Base-by-base conservation (phyloP, 371 early-diverging fungal genomes). In the Mucor plumbeus region DNA sequence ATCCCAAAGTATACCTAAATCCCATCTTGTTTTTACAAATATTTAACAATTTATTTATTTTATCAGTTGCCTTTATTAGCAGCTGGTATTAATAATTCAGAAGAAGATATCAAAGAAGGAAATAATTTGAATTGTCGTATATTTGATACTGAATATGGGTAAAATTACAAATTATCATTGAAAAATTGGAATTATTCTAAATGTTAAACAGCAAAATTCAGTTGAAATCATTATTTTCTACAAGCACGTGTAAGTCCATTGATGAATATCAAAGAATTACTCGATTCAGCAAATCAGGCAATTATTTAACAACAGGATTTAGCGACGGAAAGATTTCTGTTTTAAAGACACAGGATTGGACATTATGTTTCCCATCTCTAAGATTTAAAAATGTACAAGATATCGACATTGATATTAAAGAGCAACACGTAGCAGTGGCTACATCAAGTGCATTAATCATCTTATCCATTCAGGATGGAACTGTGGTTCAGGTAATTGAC, bases 251-350 rank as follows among this genome's bases (percentile, higher is more conserved):
- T 36, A 72, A 63, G 58, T 62, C 63, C 26, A 10, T 65, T n/a
- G 61, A 74, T 9, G 71, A 74, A 56, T 79, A 79, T 54, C 75
- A 76, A 82, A 85, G 77, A 77, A 78, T 85, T 4, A 79, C 80
- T 10, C 79, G 83, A 7, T 87, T 84, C 61, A 87, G 76, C 65
- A 76, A 55, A 19, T 73, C 78, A 47, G 90, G 90, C 11, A 72
- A 71, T 31, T 75, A 83, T 50, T 70, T 90, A 35, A 86, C 83
- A 7, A 83, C 87, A 26, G 90, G 85, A 26, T 82, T 84, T 47
- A 85, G 86, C 1, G 89, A 90, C 59, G 89, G 89, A 50, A 85
- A 75, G 34, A 73, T 90, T n/a, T 80, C 88, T 0, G 74, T 89
- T 15, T 44, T 87, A 19, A 79, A 75, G 34, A 84, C 85, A 43